Percentiles rank a stretch among this genome's conserved stretches.
Conservation (phyloP, 1,284 basidiomycete species). For the Coniophora puteana region DNA sequence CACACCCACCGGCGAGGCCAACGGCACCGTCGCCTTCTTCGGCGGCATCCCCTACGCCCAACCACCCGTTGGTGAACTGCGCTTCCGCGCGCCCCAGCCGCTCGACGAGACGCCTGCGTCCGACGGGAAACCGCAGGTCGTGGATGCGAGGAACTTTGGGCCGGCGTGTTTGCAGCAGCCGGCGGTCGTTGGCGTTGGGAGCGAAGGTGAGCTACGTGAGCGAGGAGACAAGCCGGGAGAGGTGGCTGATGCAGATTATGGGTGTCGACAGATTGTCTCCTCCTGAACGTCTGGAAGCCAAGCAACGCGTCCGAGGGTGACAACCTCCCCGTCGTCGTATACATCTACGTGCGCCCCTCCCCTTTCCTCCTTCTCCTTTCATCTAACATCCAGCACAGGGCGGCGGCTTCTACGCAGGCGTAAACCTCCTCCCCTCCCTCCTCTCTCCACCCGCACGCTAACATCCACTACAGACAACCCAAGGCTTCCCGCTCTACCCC, state of each 20-base stretch:
- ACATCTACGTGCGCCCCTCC: slow-evolving; percentile 36
- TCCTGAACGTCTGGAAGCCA: slow-evolving; percentile 44
- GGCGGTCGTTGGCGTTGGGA: slow-evolving; percentile 37
- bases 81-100: slow-evolving; percentile 35
- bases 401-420: slow-evolving; percentile 36
- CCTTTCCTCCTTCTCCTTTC: background rate
- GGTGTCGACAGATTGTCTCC: slow-evolving; percentile 39
- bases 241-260: background rate
- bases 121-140: slow-evolving; percentile 16
- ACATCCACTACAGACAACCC: slow-evolving; percentile 32
- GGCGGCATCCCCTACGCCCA: slow-evolving; percentile 42
- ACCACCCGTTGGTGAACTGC: slow-evolving; percentile 38
- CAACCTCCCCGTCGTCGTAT: slow-evolving; percentile 41
- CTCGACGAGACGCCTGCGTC: slow-evolving; percentile 29
- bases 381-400: too few species aligned
- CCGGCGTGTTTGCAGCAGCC: slow-evolving; percentile 40
- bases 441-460: background rate
- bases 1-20: slow-evolving; percentile 31
- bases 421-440: slow-evolving; percentile 12
- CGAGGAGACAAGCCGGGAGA: too few species aligned
- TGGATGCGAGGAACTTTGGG: slow-evolving; percentile 41
- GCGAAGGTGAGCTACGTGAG: slow-evolving; percentile 28
- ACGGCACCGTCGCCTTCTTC: slow-evolving; percentile 38
- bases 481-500: slow-evolving; percentile 42
- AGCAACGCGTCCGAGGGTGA: slow-evolving; percentile 31